Conservation (phyloP, 75 land plant genomes). For the Selaginella moellendorffii region DNA sequence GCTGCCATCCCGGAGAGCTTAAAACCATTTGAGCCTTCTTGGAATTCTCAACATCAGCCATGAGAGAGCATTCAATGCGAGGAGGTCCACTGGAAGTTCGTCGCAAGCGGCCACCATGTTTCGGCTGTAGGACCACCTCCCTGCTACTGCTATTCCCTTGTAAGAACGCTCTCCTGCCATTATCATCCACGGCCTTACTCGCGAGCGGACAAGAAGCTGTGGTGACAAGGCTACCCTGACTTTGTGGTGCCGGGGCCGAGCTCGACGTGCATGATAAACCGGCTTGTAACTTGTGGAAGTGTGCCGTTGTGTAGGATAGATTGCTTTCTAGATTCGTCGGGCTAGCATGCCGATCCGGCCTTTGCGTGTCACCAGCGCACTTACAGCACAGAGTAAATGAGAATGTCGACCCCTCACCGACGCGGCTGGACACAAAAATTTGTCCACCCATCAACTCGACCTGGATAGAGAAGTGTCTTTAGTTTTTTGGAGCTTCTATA, state of each 20-base stretch:
- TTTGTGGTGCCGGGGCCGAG: neutral
- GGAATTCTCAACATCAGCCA: slow-evolving; percentile 11
- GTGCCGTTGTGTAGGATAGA: slow-evolving; percentile 14
- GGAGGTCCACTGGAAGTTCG: slow-evolving; percentile 16
- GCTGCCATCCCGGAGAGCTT: slow-evolving; percentile 6
- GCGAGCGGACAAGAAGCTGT: slow-evolving; percentile 7
- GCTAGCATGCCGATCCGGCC: neutral
- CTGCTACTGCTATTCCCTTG: neutral
- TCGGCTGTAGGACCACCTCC: slow-evolving; percentile 3
- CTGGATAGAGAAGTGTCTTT: slow-evolving; percentile 5
- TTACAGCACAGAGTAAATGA: slow-evolving; percentile 13
- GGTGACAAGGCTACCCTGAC: neutral
- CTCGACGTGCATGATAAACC: slow-evolving; percentile 9
- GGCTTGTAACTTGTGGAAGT: slow-evolving; percentile 16
- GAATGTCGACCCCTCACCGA: slow-evolving; percentile 12
- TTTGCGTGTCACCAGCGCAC: neutral
- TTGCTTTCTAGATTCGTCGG: slow-evolving; percentile 10
- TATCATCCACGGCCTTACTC: neutral
- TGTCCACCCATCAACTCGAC: slow-evolving; percentile 17
- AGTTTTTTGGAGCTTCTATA: too few species aligned
- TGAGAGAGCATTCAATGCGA: slow-evolving; percentile 14
- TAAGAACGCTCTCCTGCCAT: neutral
- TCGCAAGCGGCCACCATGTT: slow-evolving; percentile 6
- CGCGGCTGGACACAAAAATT: slow-evolving; percentile 6
- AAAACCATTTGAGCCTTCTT: neutral